Evolutionary conservation across 2,329 filamentous ascomycete genomes (phyloP).

Genomic region (Pyrenochaeta sp.): DNA sequence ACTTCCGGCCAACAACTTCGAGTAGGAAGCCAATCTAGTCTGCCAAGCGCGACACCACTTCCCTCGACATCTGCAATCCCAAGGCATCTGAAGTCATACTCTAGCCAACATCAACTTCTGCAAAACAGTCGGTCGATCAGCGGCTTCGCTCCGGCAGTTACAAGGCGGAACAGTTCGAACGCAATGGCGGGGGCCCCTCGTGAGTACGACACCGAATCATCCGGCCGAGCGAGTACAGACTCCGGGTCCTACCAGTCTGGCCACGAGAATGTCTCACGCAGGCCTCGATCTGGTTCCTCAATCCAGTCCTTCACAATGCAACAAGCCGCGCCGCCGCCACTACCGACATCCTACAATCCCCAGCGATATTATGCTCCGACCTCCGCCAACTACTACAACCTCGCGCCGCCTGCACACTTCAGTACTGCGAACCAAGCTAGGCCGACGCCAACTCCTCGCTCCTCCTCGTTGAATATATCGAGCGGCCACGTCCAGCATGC

Average conservation of each 20-base stretch:
- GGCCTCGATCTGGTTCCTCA: constrained; percentile 19
- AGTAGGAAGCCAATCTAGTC: constrained; percentile 11
- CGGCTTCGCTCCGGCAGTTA: constrained; percentile 4
- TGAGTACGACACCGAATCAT: constrained; percentile 6
- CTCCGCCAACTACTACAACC: constrained; percentile 6
- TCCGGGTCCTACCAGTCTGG: constrained; percentile 16
- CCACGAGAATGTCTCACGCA: constrained; percentile 14
- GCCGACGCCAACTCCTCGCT: not conserved
- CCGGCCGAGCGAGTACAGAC: constrained; percentile 17
- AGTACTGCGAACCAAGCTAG: constrained; percentile 2
- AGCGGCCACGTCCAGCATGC: no score
- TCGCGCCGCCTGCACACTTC: constrained; percentile 6
- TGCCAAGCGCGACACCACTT: constrained; percentile 15
- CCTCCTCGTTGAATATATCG: not conserved
- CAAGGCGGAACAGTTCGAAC: constrained; percentile 12
- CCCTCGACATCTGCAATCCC: constrained; percentile 9
- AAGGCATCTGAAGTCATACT: constrained; percentile 9
- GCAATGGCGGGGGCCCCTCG: constrained; percentile 1
- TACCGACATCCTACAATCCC: constrained; percentile 3
- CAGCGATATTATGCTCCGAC: constrained; percentile 5
- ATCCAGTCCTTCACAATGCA: constrained; percentile 14
- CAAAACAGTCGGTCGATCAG: constrained; percentile 18
- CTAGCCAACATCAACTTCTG: constrained; percentile 25
- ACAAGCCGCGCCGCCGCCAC: constrained; percentile 8
- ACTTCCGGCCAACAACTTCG: constrained; percentile 10